These are phyloP conservation scores for Candida orba DNA, from an alignment of 805 yeast genomes.

Conservation along the genomic window DNA sequence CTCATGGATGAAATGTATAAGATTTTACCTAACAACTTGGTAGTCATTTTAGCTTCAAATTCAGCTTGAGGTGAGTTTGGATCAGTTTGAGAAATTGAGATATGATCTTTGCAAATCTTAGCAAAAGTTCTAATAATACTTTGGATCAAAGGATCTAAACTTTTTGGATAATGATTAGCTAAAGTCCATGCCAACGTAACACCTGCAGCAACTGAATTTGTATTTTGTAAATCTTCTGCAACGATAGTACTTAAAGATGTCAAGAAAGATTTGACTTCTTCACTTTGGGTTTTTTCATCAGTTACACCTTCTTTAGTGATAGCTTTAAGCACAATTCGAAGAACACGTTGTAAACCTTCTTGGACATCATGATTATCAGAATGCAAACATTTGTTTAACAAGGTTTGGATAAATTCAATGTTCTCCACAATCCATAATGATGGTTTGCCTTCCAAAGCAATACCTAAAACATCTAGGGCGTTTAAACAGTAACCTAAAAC, in stretches of 20 bases:
- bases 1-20: conserved; percentile 73
- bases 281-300: conserved; percentile 49
- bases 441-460: conserved; percentile 72
- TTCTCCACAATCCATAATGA: conserved; percentile 75
- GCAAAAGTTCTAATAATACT: conserved; percentile 80
- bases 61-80: conserved; percentile 36
- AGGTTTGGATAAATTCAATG: conserved; percentile 56
- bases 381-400: conserved; percentile 74
- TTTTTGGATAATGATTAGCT: conserved; percentile 64
- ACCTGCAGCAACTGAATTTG: conserved; percentile 80
- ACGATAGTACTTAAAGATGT: conserved; percentile 57
- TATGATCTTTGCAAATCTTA: conserved; percentile 82
- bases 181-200: conserved; percentile 78
- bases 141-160: conserved; percentile 69
- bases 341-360: conserved; percentile 70
- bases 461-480: conserved; percentile 82
- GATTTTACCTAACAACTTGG: conserved; percentile 66
- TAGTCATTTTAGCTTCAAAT: conserved; percentile 73
- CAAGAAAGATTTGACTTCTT: conserved; percentile 57
- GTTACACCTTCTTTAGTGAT: conserved; percentile 40
- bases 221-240: conserved; percentile 67
- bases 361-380: conserved; percentile 85
- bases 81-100: conserved; percentile 43
- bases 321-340: conserved; percentile 62
- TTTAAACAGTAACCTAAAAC: conserved; percentile 77